A percentile compares a stretch with the other conserved stretches of the same genome.
Conservation (phyloP, 306 rosid genomes). For the Dalbergia cultrata region DNA sequence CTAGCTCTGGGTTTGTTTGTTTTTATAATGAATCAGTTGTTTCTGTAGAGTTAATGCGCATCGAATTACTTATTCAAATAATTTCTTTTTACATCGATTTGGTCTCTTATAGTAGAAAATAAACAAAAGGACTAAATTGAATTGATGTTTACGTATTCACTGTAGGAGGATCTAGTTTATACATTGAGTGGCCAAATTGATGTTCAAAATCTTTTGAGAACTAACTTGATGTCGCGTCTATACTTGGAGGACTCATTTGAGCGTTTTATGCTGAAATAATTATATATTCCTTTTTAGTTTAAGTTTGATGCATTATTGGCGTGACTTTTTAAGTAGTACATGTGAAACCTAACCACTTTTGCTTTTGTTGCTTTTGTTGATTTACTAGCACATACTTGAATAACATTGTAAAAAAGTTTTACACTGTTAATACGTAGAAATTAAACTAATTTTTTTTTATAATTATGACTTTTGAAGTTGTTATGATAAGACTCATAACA, state of each 20-base stretch:
- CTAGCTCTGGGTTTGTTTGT: neutral
- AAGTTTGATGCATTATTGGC: neutral
- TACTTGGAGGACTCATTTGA: neutral
- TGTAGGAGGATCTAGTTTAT: too few species aligned
- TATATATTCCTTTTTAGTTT: neutral
- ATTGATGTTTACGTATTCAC: neutral
- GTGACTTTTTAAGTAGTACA: too few species aligned
- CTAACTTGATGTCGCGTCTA: neutral
- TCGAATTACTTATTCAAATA: neutral
- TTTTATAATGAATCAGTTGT: neutral
- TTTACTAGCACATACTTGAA: too few species aligned
- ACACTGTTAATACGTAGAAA: too few species aligned
- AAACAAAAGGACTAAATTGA: neutral
- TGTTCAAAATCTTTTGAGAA: too few species aligned
- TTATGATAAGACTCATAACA: too few species aligned
- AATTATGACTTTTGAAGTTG: neutral
- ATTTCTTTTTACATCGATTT: neutral
- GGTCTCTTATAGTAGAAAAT: neutral
- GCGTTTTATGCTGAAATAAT: neutral
- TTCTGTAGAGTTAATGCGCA: neutral
- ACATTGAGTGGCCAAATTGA: neutral
- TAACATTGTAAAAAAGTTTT: too few species aligned
- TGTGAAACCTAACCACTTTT: too few species aligned
- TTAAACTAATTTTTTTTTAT: too few species aligned
- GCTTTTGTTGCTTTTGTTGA: too few species aligned